Base-by-base conservation (phyloP, 2,329 filamentous ascomycete species). In the Blastomyces gilchristii region DNA sequence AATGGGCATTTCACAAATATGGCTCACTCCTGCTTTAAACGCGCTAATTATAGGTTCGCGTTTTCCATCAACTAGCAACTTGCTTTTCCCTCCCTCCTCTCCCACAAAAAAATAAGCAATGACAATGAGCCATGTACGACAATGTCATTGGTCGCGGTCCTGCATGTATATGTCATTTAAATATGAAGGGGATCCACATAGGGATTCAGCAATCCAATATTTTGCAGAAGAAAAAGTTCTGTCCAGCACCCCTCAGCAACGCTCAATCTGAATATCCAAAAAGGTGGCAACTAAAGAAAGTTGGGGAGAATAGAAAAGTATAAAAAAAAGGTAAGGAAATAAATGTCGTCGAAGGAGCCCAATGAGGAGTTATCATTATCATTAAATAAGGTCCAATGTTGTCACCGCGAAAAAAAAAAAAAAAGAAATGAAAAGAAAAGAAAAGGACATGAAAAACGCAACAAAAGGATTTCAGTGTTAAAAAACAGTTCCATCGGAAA, bases 401-500 rank as follows among this genome's bases (percentile, higher is more conserved):
- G 22, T n/a, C 57, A 22, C 16, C 8, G 34, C 37, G 6, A 16
- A 34, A 14, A 4, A 28, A 59, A 4, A 28, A 59, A 5, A 16
- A 18, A 25, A 18, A 28, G 28, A 4, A 28, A 4, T n/a, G 5
- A 25, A 58, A 34, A 47, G 28, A 6, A 14, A 16, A 39, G n/a
- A 22, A 22, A 22, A 22, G 31, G 31, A 18, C 25, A 0, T 18
- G 28, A 63, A 31, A 39, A 58, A 62, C 41, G 61, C 8, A 50
- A 58, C 61, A n/a, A 63, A 63, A 62, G 49, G 39, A 50, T 45
- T 52, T 39, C 39, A 61, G 49, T 18, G 49, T 63, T 85, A 96
- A 74, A 99, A 97, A 68, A 99, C 90, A 31, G 94, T 97, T 66
- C 94, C 94, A 74, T 99, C 94, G 67, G 91, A 96, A 68, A 96